Evolutionary conservation across 2,329 filamentous ascomycete species (phyloP), one percentile per base, ranked within the genome.

Genomic region (Apiospora marii): DNA sequence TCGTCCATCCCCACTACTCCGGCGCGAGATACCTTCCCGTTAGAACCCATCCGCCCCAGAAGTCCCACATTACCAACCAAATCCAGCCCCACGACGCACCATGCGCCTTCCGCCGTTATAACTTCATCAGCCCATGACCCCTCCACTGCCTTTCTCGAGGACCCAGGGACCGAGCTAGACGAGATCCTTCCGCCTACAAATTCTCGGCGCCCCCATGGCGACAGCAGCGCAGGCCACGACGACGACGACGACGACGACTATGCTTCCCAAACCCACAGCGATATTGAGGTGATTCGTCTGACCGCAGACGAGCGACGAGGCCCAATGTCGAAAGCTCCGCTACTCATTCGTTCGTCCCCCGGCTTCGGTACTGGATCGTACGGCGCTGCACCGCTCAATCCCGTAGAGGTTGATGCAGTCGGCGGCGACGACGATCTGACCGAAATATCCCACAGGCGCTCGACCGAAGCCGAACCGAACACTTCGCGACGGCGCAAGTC

Each of bases 291-390:
- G 71, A 77, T 74, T 73, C 67, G 71, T 68, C 72, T 76, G 74
- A 71, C 49, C 74, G 72, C 74, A 73, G 71, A 72, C 73, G 71
- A 75, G 49, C 69, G 69, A 73, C 72, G 70, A 73, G 74, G 73
- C 68, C 69, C 70, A 71, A 85, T 85, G 84, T 85, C 83, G 69
- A 84, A 84, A 79, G 83, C 86, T 74, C 89, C 89, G 73, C 85
- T 91, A 72, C 83, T 92, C 71, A 82, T 90, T 79, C 87, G 88
- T 73, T 89, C 89, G 69, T 89, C 89, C 75, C 89, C 89, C 61
- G 88, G 88, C 46, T 86, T 88, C 79, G 89, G 88, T 72, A 90
- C 88, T 48, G 87, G 88, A 30, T 90, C 89, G 22, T 92, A 92
- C 79, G 89, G 90, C 71, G 88, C 88, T 5, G 84, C 89, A 30